phyloP scores from a whole-genome alignment of 108 stramenopile species.

The Cyclotella kingstonii region DNA sequence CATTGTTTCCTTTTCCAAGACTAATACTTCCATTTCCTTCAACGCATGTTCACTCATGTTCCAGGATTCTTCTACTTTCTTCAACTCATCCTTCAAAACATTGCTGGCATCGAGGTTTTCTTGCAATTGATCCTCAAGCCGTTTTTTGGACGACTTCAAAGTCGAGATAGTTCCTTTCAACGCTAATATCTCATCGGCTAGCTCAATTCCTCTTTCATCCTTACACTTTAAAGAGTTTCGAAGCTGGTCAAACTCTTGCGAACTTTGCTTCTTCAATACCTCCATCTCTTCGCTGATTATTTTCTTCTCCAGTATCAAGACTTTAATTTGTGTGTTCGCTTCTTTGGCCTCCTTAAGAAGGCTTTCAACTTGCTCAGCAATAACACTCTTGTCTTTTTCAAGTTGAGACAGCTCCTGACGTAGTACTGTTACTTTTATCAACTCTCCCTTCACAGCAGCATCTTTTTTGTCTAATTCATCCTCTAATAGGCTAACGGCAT shows the following conservation, averaged over 20 bases:
- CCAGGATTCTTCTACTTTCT: conserved; percentile 24
- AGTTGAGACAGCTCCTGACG: conserved; percentile 22
- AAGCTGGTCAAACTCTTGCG: conserved; percentile 12
- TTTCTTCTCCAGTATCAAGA: conserved; percentile 22
- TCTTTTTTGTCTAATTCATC: conserved; percentile 41
- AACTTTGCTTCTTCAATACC: background rate
- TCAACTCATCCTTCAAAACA: conserved; percentile 30
- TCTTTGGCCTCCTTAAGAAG: conserved; percentile 17
- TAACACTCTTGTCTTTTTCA: conserved; percentile 6
- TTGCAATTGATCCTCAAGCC: conserved; percentile 31
- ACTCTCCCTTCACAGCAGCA: conserved; percentile 10
- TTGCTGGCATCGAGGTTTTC: conserved; percentile 39
- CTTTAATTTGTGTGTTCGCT: conserved; percentile 19
- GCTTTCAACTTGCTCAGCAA: conserved; percentile 10
- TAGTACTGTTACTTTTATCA: conserved; percentile 10
- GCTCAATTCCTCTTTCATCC: background rate
- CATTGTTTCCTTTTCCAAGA: conserved; percentile 16
- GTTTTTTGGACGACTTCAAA: conserved; percentile 3
- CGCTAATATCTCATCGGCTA: background rate
- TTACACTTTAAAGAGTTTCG: background rate
- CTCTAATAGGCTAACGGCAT: conserved; percentile 29
- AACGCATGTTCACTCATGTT: conserved; percentile 5
- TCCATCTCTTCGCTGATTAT: conserved; percentile 28
- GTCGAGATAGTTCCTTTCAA: background rate
- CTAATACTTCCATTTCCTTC: conserved; percentile 1